Evolutionary conservation across 73 alveolate genomes (phyloP).

Genomic region (Uronychia setigera): DNA sequence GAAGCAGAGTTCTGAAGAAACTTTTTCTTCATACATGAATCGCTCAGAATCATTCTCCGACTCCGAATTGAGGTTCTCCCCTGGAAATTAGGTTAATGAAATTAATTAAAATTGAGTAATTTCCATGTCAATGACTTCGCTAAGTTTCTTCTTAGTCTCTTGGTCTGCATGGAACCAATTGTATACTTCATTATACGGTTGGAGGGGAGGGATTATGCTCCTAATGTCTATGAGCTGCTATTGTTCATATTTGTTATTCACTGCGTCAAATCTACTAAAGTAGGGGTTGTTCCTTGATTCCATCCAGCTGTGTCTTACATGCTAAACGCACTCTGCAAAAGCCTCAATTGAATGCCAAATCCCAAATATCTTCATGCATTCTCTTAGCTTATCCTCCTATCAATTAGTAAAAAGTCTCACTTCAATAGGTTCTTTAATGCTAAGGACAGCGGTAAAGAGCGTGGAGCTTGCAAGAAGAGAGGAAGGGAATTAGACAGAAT

Average conservation of each 20-base stretch:
- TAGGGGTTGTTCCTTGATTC: constrained; percentile 55
- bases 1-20: background rate
- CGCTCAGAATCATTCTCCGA: background rate
- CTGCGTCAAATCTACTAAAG: constrained; percentile 59
- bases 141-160: no score
- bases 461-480: constrained; percentile 22
- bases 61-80: background rate
- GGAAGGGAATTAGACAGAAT: constrained; percentile 11
- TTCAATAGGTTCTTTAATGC: no score
- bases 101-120: no score
- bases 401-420: background rate
- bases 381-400: background rate
- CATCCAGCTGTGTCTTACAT: constrained; percentile 40
- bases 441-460: constrained; percentile 2
- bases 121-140: no score
- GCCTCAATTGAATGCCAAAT: constrained; percentile 19
- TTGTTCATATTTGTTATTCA: constrained; percentile 38
- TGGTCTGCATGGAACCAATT: background rate
- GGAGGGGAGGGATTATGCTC: background rate
- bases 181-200: background rate
- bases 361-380: constrained; percentile 4
- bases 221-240: background rate
- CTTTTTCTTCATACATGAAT: background rate
- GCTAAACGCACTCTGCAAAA: constrained; percentile 33
- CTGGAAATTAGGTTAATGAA: no score